A percentile compares a stretch with the other conserved stretches of the same genome.
These are phyloP conservation scores for Trypanosoma scelopori DNA, from an alignment of 208 protist genomes.

Conservation along the genomic window DNA sequence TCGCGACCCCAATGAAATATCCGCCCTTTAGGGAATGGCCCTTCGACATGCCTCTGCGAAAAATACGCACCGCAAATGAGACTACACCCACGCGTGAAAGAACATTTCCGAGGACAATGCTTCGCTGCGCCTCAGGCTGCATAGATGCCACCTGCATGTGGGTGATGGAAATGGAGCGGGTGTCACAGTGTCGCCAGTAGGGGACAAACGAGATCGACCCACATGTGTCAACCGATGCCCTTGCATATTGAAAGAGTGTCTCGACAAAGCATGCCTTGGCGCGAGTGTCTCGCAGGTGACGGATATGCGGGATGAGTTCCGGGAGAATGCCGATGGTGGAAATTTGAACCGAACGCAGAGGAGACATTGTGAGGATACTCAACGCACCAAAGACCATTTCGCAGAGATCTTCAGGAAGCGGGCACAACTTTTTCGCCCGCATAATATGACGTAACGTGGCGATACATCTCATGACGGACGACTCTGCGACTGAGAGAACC, in stretches of 20 bases:
- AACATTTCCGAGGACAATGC: constrained; percentile 80
- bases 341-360: constrained; percentile 82
- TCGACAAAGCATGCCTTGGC: constrained; percentile 53
- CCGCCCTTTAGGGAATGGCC: constrained; percentile 89
- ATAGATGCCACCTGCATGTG: constrained; percentile 75
- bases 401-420: constrained; percentile 35
- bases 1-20: constrained; percentile 86
- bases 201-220: constrained; percentile 65
- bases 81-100: constrained; percentile 79
- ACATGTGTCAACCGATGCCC: constrained; percentile 19
- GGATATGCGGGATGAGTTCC: constrained; percentile 78
- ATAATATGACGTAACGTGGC: constrained; percentile 76
- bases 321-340: constrained; percentile 77
- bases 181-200: constrained; percentile 79
- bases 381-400: constrained; percentile 81
- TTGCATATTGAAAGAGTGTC: constrained; percentile 78
- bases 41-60: constrained; percentile 73
- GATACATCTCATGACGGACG: constrained; percentile 76
- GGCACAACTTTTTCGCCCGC: constrained; percentile 18
- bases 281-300: constrained; percentile 41
- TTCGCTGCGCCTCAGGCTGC: constrained; percentile 79
- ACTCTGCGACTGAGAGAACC: constrained; percentile 66
- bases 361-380: constrained; percentile 79
- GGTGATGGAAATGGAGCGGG: constrained; percentile 70
- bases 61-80: constrained; percentile 84